Evolutionary conservation across 2,329 filamentous ascomycete genomes (phyloP), one percentile per base, ranked within the genome.

Genomic region (Orbilia javanica): DNA sequence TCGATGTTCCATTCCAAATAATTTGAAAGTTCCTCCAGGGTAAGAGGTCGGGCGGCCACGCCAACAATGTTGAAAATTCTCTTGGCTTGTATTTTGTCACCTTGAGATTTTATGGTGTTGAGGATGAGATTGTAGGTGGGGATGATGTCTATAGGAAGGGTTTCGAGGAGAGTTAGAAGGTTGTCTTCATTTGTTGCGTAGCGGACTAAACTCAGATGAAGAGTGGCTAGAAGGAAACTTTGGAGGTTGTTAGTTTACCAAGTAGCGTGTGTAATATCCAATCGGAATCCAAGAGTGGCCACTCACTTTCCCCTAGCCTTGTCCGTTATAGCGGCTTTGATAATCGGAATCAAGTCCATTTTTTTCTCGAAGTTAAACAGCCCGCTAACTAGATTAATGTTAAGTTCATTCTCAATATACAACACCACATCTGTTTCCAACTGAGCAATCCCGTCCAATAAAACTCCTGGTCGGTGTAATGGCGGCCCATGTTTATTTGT

Each of bases 171-270:
- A 39, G 44, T 15, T 6, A 66, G 46, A 3, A 66, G 63, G 15
- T 31, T 34, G 4, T 66, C 63, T 42, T 66, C 63, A 4, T 18
- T 53, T 15, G 15, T 25, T 1, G 31, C 31, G 13, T 66, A 27
- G 2, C 44, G 63, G 8, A 66, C 18, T 27, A 66, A 25, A 5
- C 27, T 27, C 4, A 66, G 25, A 15, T 66, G 63, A 8, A 66
- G 63, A 6, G 42, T 66, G 1, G 63, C 63, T 7, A 66, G 31
- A n/a, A 66, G 63, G 29, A 66, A 66, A 29, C 63, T 66, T 20
- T 20, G 18, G n/a, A n/a, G 3, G 15, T n/a, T 4, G 18, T 39
- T 39, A 60, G 52, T 8, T 10, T 31, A 6, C 7, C 4, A n/a
- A 6, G 50, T 18, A 3, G 8, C 3, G 13, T 20, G 20, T 6